Base-by-base conservation (phyloP, 441 rosid genomes). In the Gossypium trilobum region DNA sequence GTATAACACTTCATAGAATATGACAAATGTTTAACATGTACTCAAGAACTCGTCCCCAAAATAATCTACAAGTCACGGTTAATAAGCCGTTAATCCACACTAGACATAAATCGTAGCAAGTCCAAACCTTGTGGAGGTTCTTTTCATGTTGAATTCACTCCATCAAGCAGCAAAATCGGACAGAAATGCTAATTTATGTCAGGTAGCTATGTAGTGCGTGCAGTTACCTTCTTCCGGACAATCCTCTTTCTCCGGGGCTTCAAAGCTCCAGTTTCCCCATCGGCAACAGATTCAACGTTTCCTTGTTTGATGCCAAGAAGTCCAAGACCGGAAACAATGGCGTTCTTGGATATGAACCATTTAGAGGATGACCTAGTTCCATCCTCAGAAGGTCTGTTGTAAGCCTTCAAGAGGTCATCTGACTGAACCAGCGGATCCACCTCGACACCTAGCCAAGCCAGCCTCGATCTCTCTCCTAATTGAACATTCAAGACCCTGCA, bases 381-480 rank as follows among this genome's bases (percentile, higher is more conserved):
- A 54, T 80, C 88, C 58, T 79, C 87, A 16, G 88, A 58, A 1
- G 89, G 87, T 65, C 94, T 83, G 78, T 77, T 87, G 84, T 89
- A 88, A 52, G 96, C 93, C 78, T 82, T 89, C 76, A 89, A 78
- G 36, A 87, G 89, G 75, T 79, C 75, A 78, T 87, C 94, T 5
- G 97, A 90, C n/a, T 90, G 87, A 76, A 84, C 85, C 72, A 89
- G 82, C 11, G 99, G 99, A 80, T 94, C 97, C 19, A 90, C 89
- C 81, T 92, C 95, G 62, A 90, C 85, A 39, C 97, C 96, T 42
- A 94, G 89, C 97, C 97, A 95, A 9, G 93, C 89, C 73, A 84
- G 86, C 84, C 95, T 88, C 54, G 92, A 84, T 62, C 82, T 75
- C 74, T 95, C 97, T 61, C 97, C 93, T 39, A 82, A 70, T 74